Conservation (phyloP, 2,329 filamentous ascomycete genomes). For the Aspergillus costaricaensis region DNA sequence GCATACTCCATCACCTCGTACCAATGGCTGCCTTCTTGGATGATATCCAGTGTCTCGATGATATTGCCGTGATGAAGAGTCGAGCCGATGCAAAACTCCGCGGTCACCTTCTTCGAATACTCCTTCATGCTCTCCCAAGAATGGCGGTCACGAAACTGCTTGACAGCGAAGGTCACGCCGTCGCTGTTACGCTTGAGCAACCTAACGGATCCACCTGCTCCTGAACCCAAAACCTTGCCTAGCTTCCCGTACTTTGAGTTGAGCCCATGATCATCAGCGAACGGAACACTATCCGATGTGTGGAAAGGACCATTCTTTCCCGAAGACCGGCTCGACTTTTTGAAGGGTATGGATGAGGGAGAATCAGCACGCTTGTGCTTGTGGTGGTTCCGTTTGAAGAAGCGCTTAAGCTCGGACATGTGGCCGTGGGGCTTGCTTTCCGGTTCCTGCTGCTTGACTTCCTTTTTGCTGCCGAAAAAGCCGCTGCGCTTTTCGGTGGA, state of each 20-base stretch:
- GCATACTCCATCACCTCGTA: slow-evolving; percentile 99
- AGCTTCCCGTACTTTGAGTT: slow-evolving; percentile 94
- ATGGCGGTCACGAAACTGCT: slow-evolving; percentile 91
- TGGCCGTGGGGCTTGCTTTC: slow-evolving; percentile 64
- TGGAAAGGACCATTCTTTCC: slow-evolving; percentile 59
- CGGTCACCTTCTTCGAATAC: slow-evolving; percentile 96
- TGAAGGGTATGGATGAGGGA: slow-evolving; percentile 58
- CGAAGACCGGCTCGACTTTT: slow-evolving; percentile 56
- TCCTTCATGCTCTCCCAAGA: slow-evolving; percentile 92
- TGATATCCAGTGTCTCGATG: slow-evolving; percentile 95
- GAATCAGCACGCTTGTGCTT: slow-evolving; percentile 67
- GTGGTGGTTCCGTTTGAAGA: slow-evolving; percentile 78
- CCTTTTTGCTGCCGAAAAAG: slow-evolving; percentile 58
- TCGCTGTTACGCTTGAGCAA: slow-evolving; percentile 93
- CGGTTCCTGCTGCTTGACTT: slow-evolving; percentile 52
- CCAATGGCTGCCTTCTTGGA: slow-evolving; percentile 92
- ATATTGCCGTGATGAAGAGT: slow-evolving; percentile 97
- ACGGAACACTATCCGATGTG: slow-evolving; percentile 64
- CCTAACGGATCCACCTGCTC: slow-evolving; percentile 90
- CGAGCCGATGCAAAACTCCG: slow-evolving; percentile 96
- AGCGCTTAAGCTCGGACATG: slow-evolving; percentile 94
- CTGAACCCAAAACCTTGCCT: slow-evolving; percentile 88
- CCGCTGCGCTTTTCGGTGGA: slow-evolving; percentile 55
- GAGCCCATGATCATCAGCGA: slow-evolving; percentile 89
- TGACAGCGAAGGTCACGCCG: slow-evolving; percentile 92